These are phyloP conservation scores for Syzygium oleosum DNA, from an alignment of 345 rosid genomes.

Conservation along the genomic window DNA sequence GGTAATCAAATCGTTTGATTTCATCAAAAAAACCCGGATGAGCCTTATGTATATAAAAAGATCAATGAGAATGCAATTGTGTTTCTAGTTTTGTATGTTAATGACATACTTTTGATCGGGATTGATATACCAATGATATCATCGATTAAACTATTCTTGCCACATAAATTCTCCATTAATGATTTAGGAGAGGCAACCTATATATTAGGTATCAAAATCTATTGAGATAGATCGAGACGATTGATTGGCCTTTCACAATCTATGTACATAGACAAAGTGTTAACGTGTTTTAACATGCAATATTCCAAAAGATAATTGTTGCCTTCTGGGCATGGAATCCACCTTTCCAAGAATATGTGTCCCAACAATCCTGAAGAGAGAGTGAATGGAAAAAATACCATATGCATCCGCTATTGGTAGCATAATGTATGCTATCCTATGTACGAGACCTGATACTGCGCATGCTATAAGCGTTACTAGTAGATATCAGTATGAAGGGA, in stretches of 20 bases:
- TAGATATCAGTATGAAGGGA: too few relatives aligned
- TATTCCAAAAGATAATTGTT: neutral
- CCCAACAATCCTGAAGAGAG: neutral
- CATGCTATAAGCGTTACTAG: neutral
- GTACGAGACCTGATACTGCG: neutral
- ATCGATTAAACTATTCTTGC: neutral
- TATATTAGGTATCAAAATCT: too few relatives aligned
- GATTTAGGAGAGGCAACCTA: neutral
- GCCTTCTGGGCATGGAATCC: neutral
- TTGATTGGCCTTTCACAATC: neutral
- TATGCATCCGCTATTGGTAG: neutral
- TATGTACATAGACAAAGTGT: neutral
- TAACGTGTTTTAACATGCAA: too few relatives aligned
- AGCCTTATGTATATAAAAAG: too few relatives aligned
- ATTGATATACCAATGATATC: neutral
- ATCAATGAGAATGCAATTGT: too few relatives aligned
- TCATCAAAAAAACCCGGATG: too few relatives aligned
- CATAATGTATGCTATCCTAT: neutral
- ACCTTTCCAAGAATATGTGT: too few relatives aligned
- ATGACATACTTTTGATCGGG: too few relatives aligned
- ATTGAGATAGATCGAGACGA: neutral
- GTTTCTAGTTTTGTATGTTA: too few relatives aligned
- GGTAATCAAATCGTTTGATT: too few relatives aligned
- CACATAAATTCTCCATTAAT: neutral
- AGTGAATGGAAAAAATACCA: neutral